A percentile compares a stretch with the other conserved stretches of the same genome.
phyloP scores from a whole-genome alignment of 1,139 yeast genomes.

The Saccharomyces pastorianus region DNA sequence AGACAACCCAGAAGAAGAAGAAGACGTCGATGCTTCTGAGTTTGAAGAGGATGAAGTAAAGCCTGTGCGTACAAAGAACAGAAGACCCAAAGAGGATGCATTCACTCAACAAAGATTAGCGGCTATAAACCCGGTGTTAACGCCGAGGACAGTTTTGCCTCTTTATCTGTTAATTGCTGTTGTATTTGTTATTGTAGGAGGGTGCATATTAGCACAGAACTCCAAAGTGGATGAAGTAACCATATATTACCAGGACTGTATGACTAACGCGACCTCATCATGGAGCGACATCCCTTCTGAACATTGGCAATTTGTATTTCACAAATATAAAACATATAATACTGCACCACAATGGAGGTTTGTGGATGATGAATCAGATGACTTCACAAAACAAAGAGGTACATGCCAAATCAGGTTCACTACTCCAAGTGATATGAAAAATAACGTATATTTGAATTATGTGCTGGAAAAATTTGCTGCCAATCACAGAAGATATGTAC shows the following conservation, averaged over 20 bases:
- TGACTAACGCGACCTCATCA: slow-evolving; percentile 43
- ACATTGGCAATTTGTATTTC: slow-evolving; percentile 49
- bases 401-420: slow-evolving; percentile 75
- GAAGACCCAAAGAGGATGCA: slow-evolving; percentile 60
- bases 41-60: slow-evolving; percentile 30
- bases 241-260: slow-evolving; percentile 78
- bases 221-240: slow-evolving; percentile 65
- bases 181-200: slow-evolving; percentile 88
- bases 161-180: slow-evolving; percentile 65
- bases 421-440: slow-evolving; percentile 64
- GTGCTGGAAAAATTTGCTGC: slow-evolving; percentile 77
- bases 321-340: slow-evolving; percentile 31
- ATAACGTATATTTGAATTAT: slow-evolving; percentile 75
- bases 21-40: slow-evolving; percentile 30
- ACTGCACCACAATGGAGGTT: slow-evolving; percentile 61
- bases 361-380: slow-evolving; percentile 37
- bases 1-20: slow-evolving; percentile 22
- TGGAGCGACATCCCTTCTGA: slow-evolving; percentile 58
- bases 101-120: slow-evolving; percentile 58
- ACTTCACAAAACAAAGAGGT: slow-evolving; percentile 40
- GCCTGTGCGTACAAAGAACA: slow-evolving; percentile 35
- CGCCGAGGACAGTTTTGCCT: slow-evolving; percentile 86
- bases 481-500: slow-evolving; percentile 88
- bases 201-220: slow-evolving; percentile 80
- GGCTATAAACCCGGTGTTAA: slow-evolving; percentile 69